phyloP scores from a whole-genome alignment of 2,329 filamentous ascomycete species.

The Colletotrichum truncatum region DNA sequence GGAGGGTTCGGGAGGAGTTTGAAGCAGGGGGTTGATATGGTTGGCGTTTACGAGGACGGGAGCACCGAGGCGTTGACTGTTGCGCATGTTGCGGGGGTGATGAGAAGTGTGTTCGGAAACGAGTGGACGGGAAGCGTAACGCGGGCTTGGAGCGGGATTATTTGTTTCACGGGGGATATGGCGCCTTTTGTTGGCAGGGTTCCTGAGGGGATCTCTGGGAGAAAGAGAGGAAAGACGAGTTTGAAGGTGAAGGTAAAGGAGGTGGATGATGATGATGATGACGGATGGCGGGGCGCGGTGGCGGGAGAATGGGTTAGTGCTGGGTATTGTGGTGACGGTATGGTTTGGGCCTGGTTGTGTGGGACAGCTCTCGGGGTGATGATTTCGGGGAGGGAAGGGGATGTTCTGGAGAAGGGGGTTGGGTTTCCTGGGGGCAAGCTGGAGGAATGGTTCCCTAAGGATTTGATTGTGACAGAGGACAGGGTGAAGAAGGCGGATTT shows the following conservation, averaged over 20 bases:
- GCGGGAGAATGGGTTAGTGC: constrained; percentile 61
- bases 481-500: constrained; percentile 48
- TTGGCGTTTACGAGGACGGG: constrained; percentile 59
- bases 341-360: constrained; percentile 63
- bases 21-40: constrained; percentile 51
- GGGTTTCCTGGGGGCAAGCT: constrained; percentile 48
- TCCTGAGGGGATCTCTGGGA: constrained; percentile 31
- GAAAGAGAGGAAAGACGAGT: constrained; percentile 23
- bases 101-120: constrained; percentile 52
- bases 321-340: constrained; percentile 61
- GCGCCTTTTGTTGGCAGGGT: constrained; percentile 61
- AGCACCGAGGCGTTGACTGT: constrained; percentile 47
- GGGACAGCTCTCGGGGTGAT: constrained; percentile 57
- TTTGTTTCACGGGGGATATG: constrained; percentile 57
- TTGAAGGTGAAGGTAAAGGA: neutral
- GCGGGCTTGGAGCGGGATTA: constrained; percentile 58
- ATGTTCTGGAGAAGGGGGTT: constrained; percentile 36
- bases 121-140: constrained; percentile 47
- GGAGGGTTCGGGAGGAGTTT: constrained; percentile 58
- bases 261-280: neutral
- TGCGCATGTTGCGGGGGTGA: constrained; percentile 50
- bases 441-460: constrained; percentile 50
- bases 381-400: constrained; percentile 49
- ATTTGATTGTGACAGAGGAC: constrained; percentile 42
- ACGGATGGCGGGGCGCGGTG: constrained; percentile 8